phyloP scores from a whole-genome alignment of 1,284 basidiomycete genomes.

The Ceratobasidium sp. region DNA sequence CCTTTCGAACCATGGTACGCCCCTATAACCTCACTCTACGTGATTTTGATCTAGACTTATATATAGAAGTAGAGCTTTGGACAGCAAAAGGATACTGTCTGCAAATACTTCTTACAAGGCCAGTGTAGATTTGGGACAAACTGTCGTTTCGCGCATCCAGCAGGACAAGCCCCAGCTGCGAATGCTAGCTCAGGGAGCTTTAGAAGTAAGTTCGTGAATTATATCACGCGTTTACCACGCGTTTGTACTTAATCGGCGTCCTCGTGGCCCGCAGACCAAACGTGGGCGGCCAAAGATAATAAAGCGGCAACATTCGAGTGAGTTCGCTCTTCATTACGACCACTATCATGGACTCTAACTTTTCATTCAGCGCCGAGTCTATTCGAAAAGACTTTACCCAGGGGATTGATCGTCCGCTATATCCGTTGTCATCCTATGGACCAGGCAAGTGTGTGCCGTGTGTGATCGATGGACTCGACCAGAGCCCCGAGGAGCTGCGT shows the following conservation, averaged over 20 bases:
- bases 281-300: constrained; percentile 58
- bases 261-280: constrained; percentile 57
- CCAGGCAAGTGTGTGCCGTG: constrained; percentile 82
- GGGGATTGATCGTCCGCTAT: constrained; percentile 76
- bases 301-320: constrained; percentile 35
- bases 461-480: constrained; percentile 77
- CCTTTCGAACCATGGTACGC: background rate
- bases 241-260: constrained; percentile 10
- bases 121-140: constrained; percentile 75
- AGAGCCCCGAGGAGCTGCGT: constrained; percentile 85
- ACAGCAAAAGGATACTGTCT: constrained; percentile 57
- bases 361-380: constrained; percentile 67
- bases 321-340: background rate
- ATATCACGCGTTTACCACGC: constrained; percentile 38
- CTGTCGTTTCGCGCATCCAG: constrained; percentile 79
- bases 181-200: constrained; percentile 54
- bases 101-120: constrained; percentile 76
- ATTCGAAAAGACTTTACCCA: constrained; percentile 73
- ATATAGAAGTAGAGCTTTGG: constrained; percentile 34
- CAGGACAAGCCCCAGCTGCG: constrained; percentile 52
- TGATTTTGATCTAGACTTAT: background rate
- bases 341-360: constrained; percentile 35
- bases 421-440: constrained; percentile 87
- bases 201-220: constrained; percentile 56
- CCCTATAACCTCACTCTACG: background rate